A percentile compares a stretch with the other conserved stretches of the same genome.
These are phyloP conservation scores for Isatis tinctoria DNA, from an alignment of 345 rosid genomes.

Conservation along the genomic window DNA sequence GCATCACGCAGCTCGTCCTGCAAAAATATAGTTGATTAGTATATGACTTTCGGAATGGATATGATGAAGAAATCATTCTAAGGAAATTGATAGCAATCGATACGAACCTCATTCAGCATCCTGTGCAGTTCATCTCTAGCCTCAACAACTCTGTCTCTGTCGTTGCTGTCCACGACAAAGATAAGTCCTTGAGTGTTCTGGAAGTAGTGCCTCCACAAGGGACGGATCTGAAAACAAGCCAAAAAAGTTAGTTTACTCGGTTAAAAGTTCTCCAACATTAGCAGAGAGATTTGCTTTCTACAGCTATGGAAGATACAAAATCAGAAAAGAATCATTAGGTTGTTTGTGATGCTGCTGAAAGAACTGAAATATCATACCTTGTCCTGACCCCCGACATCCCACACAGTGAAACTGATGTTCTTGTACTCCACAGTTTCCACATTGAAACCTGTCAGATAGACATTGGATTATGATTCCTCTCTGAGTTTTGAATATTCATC, in stretches of 20 bases:
- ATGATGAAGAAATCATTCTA: background rate
- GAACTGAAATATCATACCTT: no score
- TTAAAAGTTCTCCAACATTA: no score
- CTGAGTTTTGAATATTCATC: no score
- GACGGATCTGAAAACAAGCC: conserved; percentile 58
- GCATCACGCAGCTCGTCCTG: conserved; percentile 97
- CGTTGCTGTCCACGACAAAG: conserved; percentile 86
- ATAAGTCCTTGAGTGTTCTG: conserved; percentile 85
- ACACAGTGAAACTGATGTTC: conserved; percentile 59
- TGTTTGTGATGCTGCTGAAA: no score
- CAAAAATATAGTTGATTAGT: background rate
- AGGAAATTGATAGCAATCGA: background rate
- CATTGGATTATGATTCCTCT: no score
- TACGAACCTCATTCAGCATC: conserved; percentile 69
- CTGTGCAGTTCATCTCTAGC: conserved; percentile 76
- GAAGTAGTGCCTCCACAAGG: conserved; percentile 73
- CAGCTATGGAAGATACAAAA: background rate
- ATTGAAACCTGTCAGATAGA: conserved; percentile 57
- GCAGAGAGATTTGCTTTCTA: background rate
- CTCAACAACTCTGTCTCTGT: conserved; percentile 53
- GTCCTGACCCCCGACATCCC: conserved; percentile 97
- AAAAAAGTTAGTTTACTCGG: no score
- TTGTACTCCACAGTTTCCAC: conserved; percentile 91
- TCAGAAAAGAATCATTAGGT: background rate
- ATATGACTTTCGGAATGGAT: background rate